These are phyloP conservation scores for Poronia punctata DNA, from an alignment of 495 filamentous ascomycete species.

Conservation along the genomic window DNA sequence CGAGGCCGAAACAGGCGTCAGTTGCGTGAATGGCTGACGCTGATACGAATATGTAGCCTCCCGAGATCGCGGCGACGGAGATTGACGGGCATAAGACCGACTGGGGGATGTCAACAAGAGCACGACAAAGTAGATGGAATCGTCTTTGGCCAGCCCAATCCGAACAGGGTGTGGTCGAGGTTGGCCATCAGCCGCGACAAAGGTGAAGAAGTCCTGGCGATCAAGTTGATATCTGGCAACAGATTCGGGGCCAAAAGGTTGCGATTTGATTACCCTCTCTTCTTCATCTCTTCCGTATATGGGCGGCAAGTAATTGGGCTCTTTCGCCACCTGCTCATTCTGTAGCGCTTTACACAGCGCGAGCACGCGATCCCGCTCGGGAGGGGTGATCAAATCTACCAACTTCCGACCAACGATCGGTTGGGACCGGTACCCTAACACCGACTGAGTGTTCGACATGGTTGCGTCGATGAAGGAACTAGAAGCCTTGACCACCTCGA, in stretches of 20 bases:
- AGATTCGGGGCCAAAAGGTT: conserved; percentile 41
- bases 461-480: conserved; percentile 38
- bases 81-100: conserved; percentile 33
- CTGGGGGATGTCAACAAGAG: conserved; percentile 29
- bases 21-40: conserved; percentile 32
- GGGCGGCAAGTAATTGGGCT: conserved; percentile 50
- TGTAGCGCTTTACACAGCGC: conserved; percentile 39
- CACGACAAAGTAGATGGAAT: conserved; percentile 49
- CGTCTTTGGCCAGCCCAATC: conserved; percentile 43
- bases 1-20: conserved; percentile 35
- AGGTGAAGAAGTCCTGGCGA: conserved; percentile 43
- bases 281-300: conserved; percentile 42
- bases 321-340: conserved; percentile 42
- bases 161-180: conserved; percentile 34
- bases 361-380: conserved; percentile 44
- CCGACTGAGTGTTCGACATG: conserved; percentile 11
- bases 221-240: conserved; percentile 37
- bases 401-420: conserved; percentile 35
- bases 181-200: conserved; percentile 40
- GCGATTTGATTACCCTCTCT: conserved; percentile 40
- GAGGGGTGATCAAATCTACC: conserved; percentile 38
- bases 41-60: conserved; percentile 41
- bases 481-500: conserved; percentile 50
- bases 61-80: conserved; percentile 41
- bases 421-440: conserved; percentile 34